Base-by-base conservation (phyloP, 2,329 filamentous ascomycete species). In the Cytospora schulzeri region DNA sequence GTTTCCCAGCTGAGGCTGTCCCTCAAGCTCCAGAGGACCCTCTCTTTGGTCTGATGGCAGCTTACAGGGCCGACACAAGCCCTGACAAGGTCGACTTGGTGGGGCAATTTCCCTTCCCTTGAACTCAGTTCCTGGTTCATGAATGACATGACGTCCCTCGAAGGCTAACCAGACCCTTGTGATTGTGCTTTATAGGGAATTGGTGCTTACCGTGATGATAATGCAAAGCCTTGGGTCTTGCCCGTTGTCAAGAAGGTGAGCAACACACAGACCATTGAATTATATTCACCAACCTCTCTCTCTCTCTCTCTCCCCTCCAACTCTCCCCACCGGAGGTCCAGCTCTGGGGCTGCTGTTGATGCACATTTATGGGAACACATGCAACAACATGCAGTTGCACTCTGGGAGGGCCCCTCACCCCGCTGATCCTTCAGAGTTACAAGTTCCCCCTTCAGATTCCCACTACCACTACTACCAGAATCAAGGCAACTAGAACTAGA, bases 211-310 rank as follows among this genome's bases (percentile, higher is more conserved):
- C 86, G 95, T 76, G 95, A 97, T 74, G 85, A 98, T 80, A 90
- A 93, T 75, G 94, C 93, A 67, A 98, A 98, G 82, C 95, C 95
- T 3, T 99, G 95, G 95, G 88, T 99, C 67, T 80, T 99, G 68
- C 94, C 95, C 24, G 94, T 98, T 2, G 94, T 98, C 67, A 96
- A 92, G 81, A 96, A 96, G 91, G 94, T 96, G 81, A 74, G 81
- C n/a, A n/a, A 31, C 33, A 50, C n/a, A 55, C 28, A 15, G 15
- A 19, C 17, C 35, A 41, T 35, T 15, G 14, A 35, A 11, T 3
- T n/a, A n/a, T n/a, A n/a, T n/a, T n/a, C n/a, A n/a, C n/a, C n/a
- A n/a, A n/a, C n/a, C n/a, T n/a, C n/a, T n/a, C n/a, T n/a, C n/a
- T n/a, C n/a, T n/a, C n/a, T n/a, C n/a, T n/a, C 8, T 14, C 31